A percentile compares a stretch with the other conserved stretches of the same genome.
Conservation (phyloP, 495 filamentous ascomycete species). For the Emericellopsis terricola region DNA sequence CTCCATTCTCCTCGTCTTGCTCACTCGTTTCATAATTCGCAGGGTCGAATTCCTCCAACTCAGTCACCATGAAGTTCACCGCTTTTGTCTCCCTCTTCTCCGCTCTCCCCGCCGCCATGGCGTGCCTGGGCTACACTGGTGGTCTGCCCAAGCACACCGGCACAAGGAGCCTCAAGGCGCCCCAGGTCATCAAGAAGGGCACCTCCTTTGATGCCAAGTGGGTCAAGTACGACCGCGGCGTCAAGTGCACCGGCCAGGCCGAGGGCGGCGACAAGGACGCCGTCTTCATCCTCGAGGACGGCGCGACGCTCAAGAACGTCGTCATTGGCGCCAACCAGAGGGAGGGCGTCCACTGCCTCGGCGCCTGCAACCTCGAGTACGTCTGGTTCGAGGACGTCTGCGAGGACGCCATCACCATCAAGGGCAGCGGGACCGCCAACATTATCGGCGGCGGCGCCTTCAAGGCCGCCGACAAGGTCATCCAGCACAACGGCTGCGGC, state of each 20-base stretch:
- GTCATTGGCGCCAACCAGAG: constrained; percentile 29
- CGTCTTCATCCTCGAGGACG: constrained; percentile 24
- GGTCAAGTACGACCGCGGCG: too few relatives aligned
- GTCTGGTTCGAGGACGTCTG: constrained; percentile 29
- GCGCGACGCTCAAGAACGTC: constrained; percentile 24
- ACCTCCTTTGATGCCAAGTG: too few relatives aligned
- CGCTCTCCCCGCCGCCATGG: too few relatives aligned
- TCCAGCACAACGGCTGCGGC: constrained; percentile 39
- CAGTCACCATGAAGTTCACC: too few relatives aligned
- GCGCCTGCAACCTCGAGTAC: constrained; percentile 23
- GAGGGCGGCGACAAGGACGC: constrained; percentile 14
- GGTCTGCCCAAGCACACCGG: too few relatives aligned
- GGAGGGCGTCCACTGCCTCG: constrained; percentile 27
- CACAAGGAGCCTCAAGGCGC: too few relatives aligned
- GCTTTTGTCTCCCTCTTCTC: too few relatives aligned
- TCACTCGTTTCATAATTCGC: too few relatives aligned
- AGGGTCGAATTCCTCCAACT: too few relatives aligned
- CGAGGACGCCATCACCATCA: constrained; percentile 15
- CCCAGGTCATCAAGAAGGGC: too few relatives aligned
- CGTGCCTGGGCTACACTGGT: too few relatives aligned
- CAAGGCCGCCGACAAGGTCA: constrained; percentile 36
- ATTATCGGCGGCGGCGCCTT: constrained; percentile 36
- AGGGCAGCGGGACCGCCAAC: constrained; percentile 5
- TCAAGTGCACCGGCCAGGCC: neutral
- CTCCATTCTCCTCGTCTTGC: too few relatives aligned